Evolutionary conservation across 2,329 filamentous ascomycete genomes (phyloP).

Genomic region (Epichloe elymi): DNA sequence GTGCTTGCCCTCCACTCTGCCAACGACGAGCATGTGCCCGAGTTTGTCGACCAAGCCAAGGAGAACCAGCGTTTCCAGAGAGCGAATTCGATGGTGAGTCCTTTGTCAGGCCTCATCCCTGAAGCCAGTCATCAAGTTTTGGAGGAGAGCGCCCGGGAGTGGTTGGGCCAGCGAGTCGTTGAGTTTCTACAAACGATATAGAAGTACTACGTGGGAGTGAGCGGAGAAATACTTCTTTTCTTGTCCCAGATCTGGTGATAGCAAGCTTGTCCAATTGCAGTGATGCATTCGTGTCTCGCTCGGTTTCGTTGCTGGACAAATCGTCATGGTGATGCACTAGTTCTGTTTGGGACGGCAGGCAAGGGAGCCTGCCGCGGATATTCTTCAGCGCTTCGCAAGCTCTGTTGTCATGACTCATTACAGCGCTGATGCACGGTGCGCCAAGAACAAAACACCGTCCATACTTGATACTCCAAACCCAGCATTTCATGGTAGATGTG

Average conservation of each 20-base stretch:
- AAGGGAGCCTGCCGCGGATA: too few species aligned
- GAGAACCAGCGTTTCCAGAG: conserved; percentile 45
- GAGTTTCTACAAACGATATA: conserved; percentile 28
- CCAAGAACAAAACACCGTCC: too few species aligned
- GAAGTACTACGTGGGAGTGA: conserved; percentile 1
- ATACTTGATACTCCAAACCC: too few species aligned
- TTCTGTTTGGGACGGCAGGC: too few species aligned
- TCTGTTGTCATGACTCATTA: too few species aligned
- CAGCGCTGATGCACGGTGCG: too few species aligned
- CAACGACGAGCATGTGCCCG: conserved; percentile 52
- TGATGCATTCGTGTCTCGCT: too few species aligned
- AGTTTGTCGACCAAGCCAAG: conserved; percentile 39
- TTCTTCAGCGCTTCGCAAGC: too few species aligned
- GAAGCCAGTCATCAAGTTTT: conserved; percentile 38
- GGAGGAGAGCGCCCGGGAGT: conserved; percentile 30
- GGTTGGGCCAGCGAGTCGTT: conserved; percentile 34
- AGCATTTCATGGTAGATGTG: too few species aligned
- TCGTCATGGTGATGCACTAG: too few species aligned
- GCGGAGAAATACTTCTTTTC: background rate
- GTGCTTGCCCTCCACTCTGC: conserved; percentile 53
- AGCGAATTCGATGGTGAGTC: conserved; percentile 32
- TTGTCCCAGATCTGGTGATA: background rate
- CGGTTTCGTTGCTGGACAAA: too few species aligned
- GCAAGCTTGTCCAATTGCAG: too few species aligned
- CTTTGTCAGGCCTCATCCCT: conserved; percentile 39